These are phyloP conservation scores for Arachis hypogaea DNA, from an alignment of 306 rosid species.

Conservation along the genomic window DNA sequence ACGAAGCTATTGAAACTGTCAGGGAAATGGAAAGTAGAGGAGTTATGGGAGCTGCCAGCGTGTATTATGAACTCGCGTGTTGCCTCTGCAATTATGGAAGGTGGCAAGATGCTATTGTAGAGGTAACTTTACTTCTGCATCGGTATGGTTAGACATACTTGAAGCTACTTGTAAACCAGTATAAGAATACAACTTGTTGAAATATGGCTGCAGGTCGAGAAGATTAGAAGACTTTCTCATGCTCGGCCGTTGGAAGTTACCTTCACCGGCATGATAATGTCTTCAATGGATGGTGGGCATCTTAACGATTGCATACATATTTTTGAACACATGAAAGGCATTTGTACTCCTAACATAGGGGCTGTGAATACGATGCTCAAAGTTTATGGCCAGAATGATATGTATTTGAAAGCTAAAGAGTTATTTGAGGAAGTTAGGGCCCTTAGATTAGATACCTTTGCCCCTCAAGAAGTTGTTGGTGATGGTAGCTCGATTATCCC, in stretches of 20 bases:
- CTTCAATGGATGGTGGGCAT: constrained; percentile 79
- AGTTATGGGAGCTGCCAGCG: constrained; percentile 68
- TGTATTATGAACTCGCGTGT: constrained; percentile 88
- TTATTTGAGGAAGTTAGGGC: constrained; percentile 74
- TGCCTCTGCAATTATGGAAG: constrained; percentile 88
- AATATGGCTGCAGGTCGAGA: constrained; percentile 66
- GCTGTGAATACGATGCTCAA: constrained; percentile 81
- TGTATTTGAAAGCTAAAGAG: constrained; percentile 81
- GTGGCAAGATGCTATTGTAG: constrained; percentile 83
- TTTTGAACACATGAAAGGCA: constrained; percentile 69
- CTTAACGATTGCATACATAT: constrained; percentile 64
- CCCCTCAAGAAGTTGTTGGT: constrained; percentile 36
- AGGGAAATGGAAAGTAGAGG: constrained; percentile 90
- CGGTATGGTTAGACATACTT: constrained; percentile 20
- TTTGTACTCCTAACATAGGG: constrained; percentile 78
- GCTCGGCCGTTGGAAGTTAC: constrained; percentile 81
- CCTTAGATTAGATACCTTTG: constrained; percentile 46
- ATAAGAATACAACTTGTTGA: constrained; percentile 19
- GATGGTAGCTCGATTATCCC: constrained; percentile 47
- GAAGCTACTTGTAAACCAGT: constrained; percentile 25
- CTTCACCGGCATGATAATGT: constrained; percentile 90
- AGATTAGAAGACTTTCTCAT: constrained; percentile 62
- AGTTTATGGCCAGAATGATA: constrained; percentile 74
- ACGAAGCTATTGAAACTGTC: constrained; percentile 78
- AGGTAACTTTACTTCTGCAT: constrained; percentile 54